phyloP scores from a whole-genome alignment of 225 moss, liverwort and hornwort species.

The Physcomitrium patens region DNA sequence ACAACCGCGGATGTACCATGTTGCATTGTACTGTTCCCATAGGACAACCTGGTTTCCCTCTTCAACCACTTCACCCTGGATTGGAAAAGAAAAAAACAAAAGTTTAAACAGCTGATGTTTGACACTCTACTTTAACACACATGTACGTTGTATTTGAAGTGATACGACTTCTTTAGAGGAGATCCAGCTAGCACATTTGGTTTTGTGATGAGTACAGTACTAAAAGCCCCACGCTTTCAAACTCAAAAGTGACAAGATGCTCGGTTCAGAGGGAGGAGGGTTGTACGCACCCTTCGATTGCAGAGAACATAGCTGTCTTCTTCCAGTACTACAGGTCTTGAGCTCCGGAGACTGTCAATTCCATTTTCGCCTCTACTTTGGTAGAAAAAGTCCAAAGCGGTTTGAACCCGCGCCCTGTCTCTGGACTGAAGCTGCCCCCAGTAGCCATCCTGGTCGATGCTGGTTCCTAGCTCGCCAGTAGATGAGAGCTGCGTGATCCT shows the following conservation, averaged over 20 bases:
- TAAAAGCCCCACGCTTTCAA: neutral
- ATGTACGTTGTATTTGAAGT: no score
- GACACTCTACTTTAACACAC: no score
- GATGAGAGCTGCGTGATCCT: constrained; percentile 49
- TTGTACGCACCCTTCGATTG: constrained; percentile 35
- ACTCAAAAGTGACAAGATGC: no score
- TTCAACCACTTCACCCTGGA: constrained; percentile 52
- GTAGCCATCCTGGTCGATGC: constrained; percentile 32
- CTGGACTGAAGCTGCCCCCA: constrained; percentile 26
- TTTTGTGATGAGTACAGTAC: no score
- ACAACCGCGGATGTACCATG: constrained; percentile 58
- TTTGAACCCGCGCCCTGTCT: constrained; percentile 32
- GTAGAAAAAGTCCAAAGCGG: constrained; percentile 46
- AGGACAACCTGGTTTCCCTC: constrained; percentile 55
- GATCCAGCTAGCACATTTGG: no score
- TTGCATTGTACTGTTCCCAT: constrained; percentile 59
- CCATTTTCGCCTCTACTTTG: constrained; percentile 33
- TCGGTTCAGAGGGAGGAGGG: neutral
- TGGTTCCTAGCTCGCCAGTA: constrained; percentile 39
- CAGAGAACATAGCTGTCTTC: constrained; percentile 48
- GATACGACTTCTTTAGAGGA: no score
- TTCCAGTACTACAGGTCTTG: constrained; percentile 44
- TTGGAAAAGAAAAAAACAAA: neutral
- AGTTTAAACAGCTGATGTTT: no score
- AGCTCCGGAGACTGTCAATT: constrained; percentile 36